phyloP scores from a whole-genome alignment of 1,139 yeast genomes.

The Hansenula sp. region DNA sequence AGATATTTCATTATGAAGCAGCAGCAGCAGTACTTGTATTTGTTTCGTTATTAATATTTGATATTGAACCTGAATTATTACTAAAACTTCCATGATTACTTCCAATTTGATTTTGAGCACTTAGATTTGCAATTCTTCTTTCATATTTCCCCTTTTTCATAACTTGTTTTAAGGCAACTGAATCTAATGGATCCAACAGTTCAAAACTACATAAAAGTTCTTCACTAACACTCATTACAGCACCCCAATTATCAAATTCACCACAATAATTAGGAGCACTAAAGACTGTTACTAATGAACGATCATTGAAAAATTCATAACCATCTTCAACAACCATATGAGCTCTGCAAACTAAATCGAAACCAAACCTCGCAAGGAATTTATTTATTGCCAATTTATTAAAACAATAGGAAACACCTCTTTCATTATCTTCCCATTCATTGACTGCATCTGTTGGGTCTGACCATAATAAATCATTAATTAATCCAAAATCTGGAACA shows the following conservation, averaged over 20 bases:
- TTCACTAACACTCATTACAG: constrained; percentile 95
- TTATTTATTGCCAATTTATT: constrained; percentile 90
- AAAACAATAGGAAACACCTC: constrained; percentile 97
- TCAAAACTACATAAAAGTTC: constrained; percentile 91
- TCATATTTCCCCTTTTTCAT: constrained; percentile 86
- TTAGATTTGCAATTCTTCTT: constrained; percentile 50
- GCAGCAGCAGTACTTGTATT: background rate
- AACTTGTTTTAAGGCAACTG: constrained; percentile 87
- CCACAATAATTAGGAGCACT: constrained; percentile 98
- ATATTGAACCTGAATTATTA: constrained; percentile 23
- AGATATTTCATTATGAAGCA: background rate
- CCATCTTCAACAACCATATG: constrained; percentile 99
- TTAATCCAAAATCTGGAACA: constrained; percentile 91
- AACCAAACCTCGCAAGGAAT: constrained; percentile 80
- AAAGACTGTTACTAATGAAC: constrained; percentile 90
- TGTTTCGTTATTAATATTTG: background rate
- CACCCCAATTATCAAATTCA: constrained; percentile 98
- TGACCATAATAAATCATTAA: constrained; percentile 91
- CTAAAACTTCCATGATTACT: constrained; percentile 18
- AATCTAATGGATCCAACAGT: constrained; percentile 87
- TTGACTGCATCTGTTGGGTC: constrained; percentile 94
- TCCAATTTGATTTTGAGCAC: constrained; percentile 10
- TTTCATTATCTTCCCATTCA: constrained; percentile 98
- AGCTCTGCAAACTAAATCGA: constrained; percentile 93
- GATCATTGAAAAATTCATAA: constrained; percentile 91